A percentile compares a stretch with the other conserved stretches of the same genome.
Evolutionary conservation across 768 basidiomycete species (phyloP).

Genomic region (Thelephora ganbajun): DNA sequence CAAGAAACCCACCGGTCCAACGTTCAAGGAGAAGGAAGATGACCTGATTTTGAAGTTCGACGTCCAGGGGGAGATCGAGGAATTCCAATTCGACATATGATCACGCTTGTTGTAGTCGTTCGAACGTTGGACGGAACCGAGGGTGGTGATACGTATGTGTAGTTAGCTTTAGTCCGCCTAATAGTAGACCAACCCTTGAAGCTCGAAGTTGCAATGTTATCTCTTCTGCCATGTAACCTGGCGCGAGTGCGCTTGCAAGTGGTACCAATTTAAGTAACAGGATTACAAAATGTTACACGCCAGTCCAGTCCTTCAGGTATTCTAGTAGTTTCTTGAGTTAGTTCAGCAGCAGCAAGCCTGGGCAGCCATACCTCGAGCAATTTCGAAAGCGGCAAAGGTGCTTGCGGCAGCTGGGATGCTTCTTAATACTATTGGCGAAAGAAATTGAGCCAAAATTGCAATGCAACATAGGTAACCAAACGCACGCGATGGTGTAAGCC

Average conservation of each 20-base stretch:
- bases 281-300: too few relatives aligned
- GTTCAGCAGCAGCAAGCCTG: neutral
- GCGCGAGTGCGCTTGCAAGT: too few relatives aligned
- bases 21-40: neutral
- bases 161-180: too few relatives aligned
- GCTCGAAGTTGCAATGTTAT: too few relatives aligned
- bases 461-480: conserved; percentile 6
- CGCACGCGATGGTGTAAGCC: conserved; percentile 65
- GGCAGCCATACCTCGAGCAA: conserved; percentile 49
- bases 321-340: conserved; percentile 9
- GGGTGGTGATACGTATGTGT: too few relatives aligned
- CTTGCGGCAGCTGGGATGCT: conserved; percentile 87
- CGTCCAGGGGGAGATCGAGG: neutral
- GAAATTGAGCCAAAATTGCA: neutral
- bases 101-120: too few relatives aligned
- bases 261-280: too few relatives aligned
- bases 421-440: conserved; percentile 35
- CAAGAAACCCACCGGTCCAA: neutral
- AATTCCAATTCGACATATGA: neutral
- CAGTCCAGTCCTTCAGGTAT: conserved; percentile 9
- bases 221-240: too few relatives aligned
- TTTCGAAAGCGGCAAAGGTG: conserved; percentile 83
- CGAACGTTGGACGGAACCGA: too few relatives aligned
- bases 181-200: too few relatives aligned
- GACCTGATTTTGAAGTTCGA: neutral